Evolutionary conservation across 2,329 filamentous ascomycete genomes (phyloP).

Genomic region (Hypomyces rosellus): DNA sequence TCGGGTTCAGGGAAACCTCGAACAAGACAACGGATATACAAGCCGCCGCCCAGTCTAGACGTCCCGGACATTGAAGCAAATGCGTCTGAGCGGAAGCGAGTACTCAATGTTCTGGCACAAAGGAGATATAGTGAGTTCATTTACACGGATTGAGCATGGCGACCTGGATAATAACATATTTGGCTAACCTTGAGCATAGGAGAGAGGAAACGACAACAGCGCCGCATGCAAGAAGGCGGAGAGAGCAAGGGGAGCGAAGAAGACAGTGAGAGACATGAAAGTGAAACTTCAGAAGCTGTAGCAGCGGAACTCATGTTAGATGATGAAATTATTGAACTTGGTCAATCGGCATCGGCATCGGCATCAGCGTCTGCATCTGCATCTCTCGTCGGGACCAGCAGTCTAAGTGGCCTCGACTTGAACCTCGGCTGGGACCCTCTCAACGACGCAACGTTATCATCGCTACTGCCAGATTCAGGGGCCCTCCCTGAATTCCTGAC

Average conservation of each 20-base stretch:
- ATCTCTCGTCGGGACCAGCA: not conserved
- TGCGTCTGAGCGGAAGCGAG: constrained; percentile 46
- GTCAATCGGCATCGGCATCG: not conserved
- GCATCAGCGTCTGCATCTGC: not conserved
- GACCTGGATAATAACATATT: no score
- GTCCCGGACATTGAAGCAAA: constrained; percentile 45
- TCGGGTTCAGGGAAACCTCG: constrained; percentile 19
- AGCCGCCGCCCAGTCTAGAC: constrained; percentile 32
- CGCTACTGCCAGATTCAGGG: constrained; percentile 14
- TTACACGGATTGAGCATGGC: not conserved
- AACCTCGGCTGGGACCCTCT: constrained; percentile 19
- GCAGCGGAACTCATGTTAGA: constrained; percentile 5
- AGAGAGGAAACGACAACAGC: constrained; percentile 27
- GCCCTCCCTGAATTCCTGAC: constrained; percentile 10
- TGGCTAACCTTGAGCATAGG: constrained; percentile 15
- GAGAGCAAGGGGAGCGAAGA: not conserved
- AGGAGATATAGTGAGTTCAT: constrained; percentile 41
- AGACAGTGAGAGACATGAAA: not conserved
- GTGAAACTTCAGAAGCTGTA: not conserved
- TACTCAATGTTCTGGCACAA: constrained; percentile 49
- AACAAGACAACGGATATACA: constrained; percentile 35
- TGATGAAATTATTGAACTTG: not conserved
- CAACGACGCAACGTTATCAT: constrained; percentile 13
- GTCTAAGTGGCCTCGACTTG: constrained; percentile 18
- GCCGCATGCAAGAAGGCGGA: constrained; percentile 16